Base-by-base conservation (phyloP, 1,139 yeast species). In the Scheffersomyces lignicola region DNA sequence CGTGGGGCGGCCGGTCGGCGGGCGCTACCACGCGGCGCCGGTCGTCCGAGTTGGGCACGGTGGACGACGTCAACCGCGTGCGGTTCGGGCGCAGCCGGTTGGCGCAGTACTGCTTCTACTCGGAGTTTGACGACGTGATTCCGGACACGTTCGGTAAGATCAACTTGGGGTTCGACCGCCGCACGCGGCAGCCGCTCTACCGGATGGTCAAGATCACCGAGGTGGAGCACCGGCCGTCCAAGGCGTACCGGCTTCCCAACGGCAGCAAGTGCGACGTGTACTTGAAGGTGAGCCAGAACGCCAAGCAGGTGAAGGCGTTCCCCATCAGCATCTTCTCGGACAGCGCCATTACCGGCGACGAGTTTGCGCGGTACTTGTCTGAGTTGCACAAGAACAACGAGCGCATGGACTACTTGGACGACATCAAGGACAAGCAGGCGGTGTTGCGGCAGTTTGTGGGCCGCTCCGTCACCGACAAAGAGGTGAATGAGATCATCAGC, bases 271-370 rank as follows among this genome's bases (percentile, higher is more conserved):
- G 80, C 46, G 80, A 81, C 56, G 69, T 80, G 44, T 79, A 80
- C 61, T 60, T 89, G 61, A 56, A 69, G 24, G 87, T 83, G 7
- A 69, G 84, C 28, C 85, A 82, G 51, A 89, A 86, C 41, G 54
- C 54, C 33, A 73, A 76, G 15, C 90, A 88, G 40, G 76, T 80
- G 39, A 82, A 82, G 43, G 78, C 80, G 38, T 78, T 82, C 47
- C 92, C 88, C 32, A 79, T 92, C 71, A 79, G 77, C 33, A 78
- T 78, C 30, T 82, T 92, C 52, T 83, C 95, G 35, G 96, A 92
- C 60, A 78, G 83, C 3, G 75, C 80, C 2, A 73, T 88, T 32
- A 69, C 81, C 0, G 60, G 62, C 28, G 82, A 77, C 12, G 98
- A 92, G 56, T 87, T 81, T 54, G 80, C 78, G 16, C 73, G 80